Conservation (phyloP, 1,139 yeast species). For the Hyphopichia buzzinii region DNA sequence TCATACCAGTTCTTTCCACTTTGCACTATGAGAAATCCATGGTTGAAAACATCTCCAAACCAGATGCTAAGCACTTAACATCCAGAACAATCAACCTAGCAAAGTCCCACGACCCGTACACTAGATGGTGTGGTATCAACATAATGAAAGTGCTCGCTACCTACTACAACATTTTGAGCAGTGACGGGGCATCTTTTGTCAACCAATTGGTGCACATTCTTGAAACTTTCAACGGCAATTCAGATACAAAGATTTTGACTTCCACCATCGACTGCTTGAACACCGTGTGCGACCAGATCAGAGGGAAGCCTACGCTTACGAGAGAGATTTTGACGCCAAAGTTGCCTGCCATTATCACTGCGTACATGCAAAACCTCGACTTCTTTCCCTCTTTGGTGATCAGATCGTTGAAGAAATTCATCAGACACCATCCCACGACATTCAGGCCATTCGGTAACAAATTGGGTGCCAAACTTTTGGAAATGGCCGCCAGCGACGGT, state of each 20-base stretch:
- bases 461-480: slow-evolving; percentile 46
- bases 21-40: slow-evolving; percentile 29
- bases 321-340: slow-evolving; percentile 84
- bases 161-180: slow-evolving; percentile 54
- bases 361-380: slow-evolving; percentile 47
- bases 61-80: slow-evolving; percentile 56
- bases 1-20: slow-evolving; percentile 33
- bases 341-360: slow-evolving; percentile 58
- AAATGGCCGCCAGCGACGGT: slow-evolving; percentile 26
- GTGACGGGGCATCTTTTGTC: slow-evolving; percentile 60
- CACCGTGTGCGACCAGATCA: slow-evolving; percentile 51
- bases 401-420: slow-evolving; percentile 48
- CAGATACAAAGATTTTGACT: slow-evolving; percentile 41
- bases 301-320: slow-evolving; percentile 81
- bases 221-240: slow-evolving; percentile 47
- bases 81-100: slow-evolving; percentile 55
- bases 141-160: slow-evolving; percentile 48
- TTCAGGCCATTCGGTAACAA: slow-evolving; percentile 76
- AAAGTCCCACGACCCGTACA: slow-evolving; percentile 45
- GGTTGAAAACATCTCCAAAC: slow-evolving; percentile 41
- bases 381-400: slow-evolving; percentile 41
- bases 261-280: slow-evolving; percentile 51
- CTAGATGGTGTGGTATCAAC: slow-evolving; percentile 66
- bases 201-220: slow-evolving; percentile 54
- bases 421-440: slow-evolving; percentile 68